Base-by-base conservation (phyloP, 2,329 filamentous ascomycete species). In the Talaromyces sp. region DNA sequence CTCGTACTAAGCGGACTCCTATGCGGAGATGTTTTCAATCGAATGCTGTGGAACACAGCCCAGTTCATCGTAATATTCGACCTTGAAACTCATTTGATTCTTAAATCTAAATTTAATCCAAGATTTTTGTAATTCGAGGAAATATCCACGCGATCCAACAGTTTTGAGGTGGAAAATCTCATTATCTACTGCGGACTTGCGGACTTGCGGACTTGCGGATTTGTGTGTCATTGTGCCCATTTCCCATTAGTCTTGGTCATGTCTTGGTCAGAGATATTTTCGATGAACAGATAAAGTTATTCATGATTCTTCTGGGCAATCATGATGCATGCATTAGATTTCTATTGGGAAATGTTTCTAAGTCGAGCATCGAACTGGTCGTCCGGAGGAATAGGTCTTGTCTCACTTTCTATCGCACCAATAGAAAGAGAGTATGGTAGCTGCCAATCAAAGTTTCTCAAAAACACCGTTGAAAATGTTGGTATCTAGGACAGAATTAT, bases 171-270 rank as follows among this genome's bases (percentile, higher is more conserved):
- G 35, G 9, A 3, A 3, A 45, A 45, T 45, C 3, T 3, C 16
- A 3, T 45, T 45, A 11, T 11, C 13, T 1, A 7, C 6, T 31
- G 24, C 47, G 47, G 47, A 31, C 24, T 31, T 27, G 47, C 45
- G 47, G 47, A 31, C 24, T 31, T 27, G 47, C 45, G 59, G 59
- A 41, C 11, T 52, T 61, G 45, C 59, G 59, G 59, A 19, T 16
- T 61, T 61, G 37, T 61, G 8, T 33, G 50, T 56, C 31, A 35
- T 13, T 56, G 13, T 37, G 2, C 11, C 48, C 10, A n/a, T n/a
- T n/a, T 19, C 6, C 24, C 24, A 11, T 52, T 16, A 33, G 11
- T 24, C 22, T 24, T 48, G 11, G 11, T 48, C 3, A 7, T 5
- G 14, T 24, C 22, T 24, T 48, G 11, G 11, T 48, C 3, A 7